Evolutionary conservation across 192 early-diverging fungal genomes (phyloP).

Genomic region (Coemansia sp.): DNA sequence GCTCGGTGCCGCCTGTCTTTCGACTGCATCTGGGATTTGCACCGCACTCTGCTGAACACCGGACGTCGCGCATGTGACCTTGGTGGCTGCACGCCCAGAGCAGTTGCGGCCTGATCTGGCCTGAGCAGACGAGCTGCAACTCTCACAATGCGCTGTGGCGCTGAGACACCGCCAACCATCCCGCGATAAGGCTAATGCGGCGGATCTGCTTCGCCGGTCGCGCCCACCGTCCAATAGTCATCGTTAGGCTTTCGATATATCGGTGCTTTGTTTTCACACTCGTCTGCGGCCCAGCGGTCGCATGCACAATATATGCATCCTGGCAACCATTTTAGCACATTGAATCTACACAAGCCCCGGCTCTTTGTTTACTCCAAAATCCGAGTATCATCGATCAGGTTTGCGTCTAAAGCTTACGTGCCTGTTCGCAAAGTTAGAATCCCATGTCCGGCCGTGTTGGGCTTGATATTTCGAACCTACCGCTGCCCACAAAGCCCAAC

Average conservation of each 20-base stretch:
- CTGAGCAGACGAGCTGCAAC: background rate
- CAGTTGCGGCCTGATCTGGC: background rate
- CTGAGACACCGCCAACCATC: too few relatives aligned
- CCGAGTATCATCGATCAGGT: background rate
- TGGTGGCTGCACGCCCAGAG: constrained; percentile 4
- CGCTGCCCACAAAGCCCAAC: too few relatives aligned
- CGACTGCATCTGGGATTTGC: constrained; percentile 8
- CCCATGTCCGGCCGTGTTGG: too few relatives aligned
- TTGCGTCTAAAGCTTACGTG: background rate
- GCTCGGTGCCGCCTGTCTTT: background rate
- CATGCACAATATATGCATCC: background rate
- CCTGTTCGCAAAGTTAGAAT: too few relatives aligned
- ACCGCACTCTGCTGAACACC: background rate
- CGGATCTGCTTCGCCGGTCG: background rate
- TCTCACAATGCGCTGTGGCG: too few relatives aligned
- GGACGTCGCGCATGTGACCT: constrained; percentile 1
- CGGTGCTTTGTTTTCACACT: too few relatives aligned
- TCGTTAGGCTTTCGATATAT: too few relatives aligned
- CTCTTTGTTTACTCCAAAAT: background rate
- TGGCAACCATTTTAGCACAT: background rate
- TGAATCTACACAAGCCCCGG: background rate
- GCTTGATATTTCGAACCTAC: too few relatives aligned
- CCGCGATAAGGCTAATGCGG: background rate
- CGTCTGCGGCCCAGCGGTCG: background rate
- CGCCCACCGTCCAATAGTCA: too few relatives aligned